phyloP scores from a whole-genome alignment of 768 basidiomycete species.

The Trametes coccinea region DNA sequence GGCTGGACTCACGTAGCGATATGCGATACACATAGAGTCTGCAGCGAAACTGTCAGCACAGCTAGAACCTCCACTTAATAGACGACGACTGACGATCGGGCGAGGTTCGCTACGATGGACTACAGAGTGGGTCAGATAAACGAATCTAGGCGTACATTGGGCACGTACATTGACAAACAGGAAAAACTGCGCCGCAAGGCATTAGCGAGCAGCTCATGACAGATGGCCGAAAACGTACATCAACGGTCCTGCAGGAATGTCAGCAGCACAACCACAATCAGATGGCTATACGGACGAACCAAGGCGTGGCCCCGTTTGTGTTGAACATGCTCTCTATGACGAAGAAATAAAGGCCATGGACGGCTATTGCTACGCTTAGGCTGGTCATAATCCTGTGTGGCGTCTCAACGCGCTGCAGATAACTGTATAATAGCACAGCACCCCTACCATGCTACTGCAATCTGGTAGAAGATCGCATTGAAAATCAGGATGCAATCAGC shows the following conservation, averaged over 20 bases:
- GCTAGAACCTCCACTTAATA: no score
- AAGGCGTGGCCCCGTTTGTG: not conserved
- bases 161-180: not conserved
- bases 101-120: not conserved
- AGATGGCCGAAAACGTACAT: not conserved
- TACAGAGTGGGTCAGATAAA: not conserved
- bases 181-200: not conserved
- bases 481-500: not conserved
- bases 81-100: not conserved
- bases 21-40: constrained; percentile 3
- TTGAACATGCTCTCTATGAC: not conserved
- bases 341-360: constrained; percentile 6
- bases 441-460: not conserved
- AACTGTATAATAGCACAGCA: not conserved
- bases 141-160: no score
- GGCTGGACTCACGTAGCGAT: not conserved
- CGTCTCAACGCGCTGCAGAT: not conserved
- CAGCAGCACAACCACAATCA: not conserved
- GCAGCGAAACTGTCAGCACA: not conserved
- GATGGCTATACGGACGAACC: not conserved
- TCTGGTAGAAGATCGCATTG: not conserved
- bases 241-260: not conserved
- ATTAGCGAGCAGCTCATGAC: not conserved
- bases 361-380: not conserved
- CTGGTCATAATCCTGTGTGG: not conserved